These are phyloP conservation scores for Ceratobasidium sp. DNA, from an alignment of 1,284 basidiomycete species.

Conservation along the genomic window DNA sequence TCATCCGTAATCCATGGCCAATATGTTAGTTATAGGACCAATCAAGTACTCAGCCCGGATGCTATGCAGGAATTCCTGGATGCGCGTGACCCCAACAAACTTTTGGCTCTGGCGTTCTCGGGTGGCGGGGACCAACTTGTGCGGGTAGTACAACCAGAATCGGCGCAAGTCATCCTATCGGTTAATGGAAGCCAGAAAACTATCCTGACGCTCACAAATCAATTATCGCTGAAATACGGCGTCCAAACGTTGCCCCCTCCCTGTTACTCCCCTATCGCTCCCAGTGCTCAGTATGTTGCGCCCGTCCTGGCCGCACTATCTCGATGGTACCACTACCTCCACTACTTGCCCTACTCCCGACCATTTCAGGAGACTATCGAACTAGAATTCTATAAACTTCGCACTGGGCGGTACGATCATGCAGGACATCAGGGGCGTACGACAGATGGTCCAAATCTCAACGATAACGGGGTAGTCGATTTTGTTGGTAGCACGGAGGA, in stretches of 20 bases:
- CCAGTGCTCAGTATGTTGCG: neutral
- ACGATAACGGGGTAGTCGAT: neutral
- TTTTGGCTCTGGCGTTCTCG: neutral
- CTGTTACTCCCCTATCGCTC: neutral
- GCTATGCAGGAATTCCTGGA: neutral
- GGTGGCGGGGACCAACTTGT: neutral
- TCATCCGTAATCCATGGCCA: too few relatives aligned
- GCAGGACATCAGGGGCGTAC: neutral
- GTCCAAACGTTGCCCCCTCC: neutral
- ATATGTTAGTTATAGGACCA: neutral
- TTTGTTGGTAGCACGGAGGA: neutral
- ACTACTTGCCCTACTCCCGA: neutral
- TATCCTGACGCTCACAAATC: neutral
- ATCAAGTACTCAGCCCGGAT: neutral
- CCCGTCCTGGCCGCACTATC: neutral
- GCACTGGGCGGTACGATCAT: neutral
- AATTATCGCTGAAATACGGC: neutral
- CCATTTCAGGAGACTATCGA: neutral
- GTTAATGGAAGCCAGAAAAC: neutral
- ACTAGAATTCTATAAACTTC: slow-evolving; percentile 2
- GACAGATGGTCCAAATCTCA: neutral
- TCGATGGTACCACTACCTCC: neutral
- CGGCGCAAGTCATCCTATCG: neutral
- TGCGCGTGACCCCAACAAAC: neutral
- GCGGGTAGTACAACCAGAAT: neutral